Conservation (phyloP, 139 green algal species). For the Micractinium sp. region DNA sequence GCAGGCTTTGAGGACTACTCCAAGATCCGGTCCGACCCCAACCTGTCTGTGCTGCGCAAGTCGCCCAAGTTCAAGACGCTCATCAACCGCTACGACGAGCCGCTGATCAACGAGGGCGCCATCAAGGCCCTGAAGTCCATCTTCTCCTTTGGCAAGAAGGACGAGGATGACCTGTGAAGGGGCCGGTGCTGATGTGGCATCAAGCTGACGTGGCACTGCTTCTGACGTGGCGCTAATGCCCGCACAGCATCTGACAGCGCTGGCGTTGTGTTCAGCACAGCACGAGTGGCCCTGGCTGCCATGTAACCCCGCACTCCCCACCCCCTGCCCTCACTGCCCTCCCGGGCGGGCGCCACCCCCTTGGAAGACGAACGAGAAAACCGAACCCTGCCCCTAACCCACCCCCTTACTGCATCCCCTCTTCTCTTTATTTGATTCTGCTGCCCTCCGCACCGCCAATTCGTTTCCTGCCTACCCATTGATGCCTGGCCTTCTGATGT, state of each 20-base stretch:
- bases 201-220: neutral
- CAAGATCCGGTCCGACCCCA: constrained; percentile 90
- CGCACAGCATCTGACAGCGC: neutral
- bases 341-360: too few relatives aligned
- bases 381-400: neutral
- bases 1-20: constrained; percentile 93
- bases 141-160: constrained; percentile 57
- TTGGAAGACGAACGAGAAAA: neutral
- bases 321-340: neutral
- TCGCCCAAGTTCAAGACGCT: constrained; percentile 72
- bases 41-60: constrained; percentile 80
- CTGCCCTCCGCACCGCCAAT: neutral
- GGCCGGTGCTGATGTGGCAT: neutral
- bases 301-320: neutral
- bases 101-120: constrained; percentile 90
- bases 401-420: neutral
- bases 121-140: constrained; percentile 65
- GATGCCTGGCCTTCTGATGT: neutral
- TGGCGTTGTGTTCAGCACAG: neutral
- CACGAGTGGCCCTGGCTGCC: neutral
- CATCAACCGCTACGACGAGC: constrained; percentile 93
- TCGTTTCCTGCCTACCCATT: neutral
- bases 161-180: constrained; percentile 8
- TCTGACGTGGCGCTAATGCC: neutral
- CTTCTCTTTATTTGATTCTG: neutral